Evolutionary conservation across 352 stramenopile genomes (phyloP).

Genomic region (Phytophthora tentaculata): DNA sequence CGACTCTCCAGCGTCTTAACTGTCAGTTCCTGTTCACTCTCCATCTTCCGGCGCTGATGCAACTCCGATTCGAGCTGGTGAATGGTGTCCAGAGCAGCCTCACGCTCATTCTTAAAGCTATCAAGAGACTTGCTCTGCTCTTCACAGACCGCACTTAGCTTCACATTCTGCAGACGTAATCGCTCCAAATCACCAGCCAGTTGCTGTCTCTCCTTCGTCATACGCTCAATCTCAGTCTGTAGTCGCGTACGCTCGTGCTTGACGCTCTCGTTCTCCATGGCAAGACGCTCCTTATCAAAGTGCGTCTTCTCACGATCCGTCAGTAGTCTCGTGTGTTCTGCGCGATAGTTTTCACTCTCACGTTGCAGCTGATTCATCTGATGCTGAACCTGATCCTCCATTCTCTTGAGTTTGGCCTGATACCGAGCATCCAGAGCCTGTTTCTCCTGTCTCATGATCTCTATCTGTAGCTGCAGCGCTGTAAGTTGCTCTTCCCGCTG

Average conservation of each 20-base stretch:
- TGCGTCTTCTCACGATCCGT: slow-evolving; percentile 61
- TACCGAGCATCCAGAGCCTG: slow-evolving; percentile 47
- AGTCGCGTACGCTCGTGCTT: slow-evolving; percentile 57
- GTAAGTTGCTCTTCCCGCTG: slow-evolving; percentile 59
- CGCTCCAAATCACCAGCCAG: slow-evolving; percentile 47
- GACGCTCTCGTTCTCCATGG: slow-evolving; percentile 49
- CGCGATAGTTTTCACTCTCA: slow-evolving; percentile 64
- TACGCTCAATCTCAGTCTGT: slow-evolving; percentile 56
- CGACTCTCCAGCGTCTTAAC: slow-evolving; percentile 54
- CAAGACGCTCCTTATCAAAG: slow-evolving; percentile 65
- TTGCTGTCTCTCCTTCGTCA: slow-evolving; percentile 56
- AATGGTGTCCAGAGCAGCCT: slow-evolving; percentile 48
- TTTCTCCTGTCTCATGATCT: slow-evolving; percentile 54
- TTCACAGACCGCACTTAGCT: slow-evolving; percentile 56
- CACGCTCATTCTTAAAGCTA: slow-evolving; percentile 50
- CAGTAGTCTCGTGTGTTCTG: slow-evolving; percentile 52
- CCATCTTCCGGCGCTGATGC: slow-evolving; percentile 45
- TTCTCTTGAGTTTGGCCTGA: slow-evolving; percentile 56
- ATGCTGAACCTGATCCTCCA: slow-evolving; percentile 67
- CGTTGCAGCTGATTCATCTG: slow-evolving; percentile 57
- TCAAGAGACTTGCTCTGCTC: slow-evolving; percentile 63
- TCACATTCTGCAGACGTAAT: slow-evolving; percentile 61
- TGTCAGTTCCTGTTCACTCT: slow-evolving; percentile 47
- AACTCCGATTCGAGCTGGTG: slow-evolving; percentile 56
- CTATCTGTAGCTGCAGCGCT: slow-evolving; percentile 40